A percentile compares a stretch with the other conserved stretches of the same genome.
Evolutionary conservation across 225 moss, liverwort and hornwort genomes (phyloP).

Genomic region (Pseudoscleropodium purum): DNA sequence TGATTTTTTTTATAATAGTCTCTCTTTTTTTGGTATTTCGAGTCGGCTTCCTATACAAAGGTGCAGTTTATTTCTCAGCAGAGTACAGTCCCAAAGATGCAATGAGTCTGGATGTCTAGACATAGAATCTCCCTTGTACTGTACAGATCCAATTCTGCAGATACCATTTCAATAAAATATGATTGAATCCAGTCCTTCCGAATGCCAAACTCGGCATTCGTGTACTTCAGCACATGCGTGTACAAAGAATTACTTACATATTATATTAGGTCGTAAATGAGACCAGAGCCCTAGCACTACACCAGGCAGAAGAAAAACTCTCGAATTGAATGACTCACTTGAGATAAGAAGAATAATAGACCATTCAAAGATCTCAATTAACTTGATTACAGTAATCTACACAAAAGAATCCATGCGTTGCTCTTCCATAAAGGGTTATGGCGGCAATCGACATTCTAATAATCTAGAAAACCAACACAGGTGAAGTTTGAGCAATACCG

Average conservation of each 20-base stretch:
- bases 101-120: neutral
- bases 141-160: neutral
- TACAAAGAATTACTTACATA: neutral
- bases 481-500: neutral
- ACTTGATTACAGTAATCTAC: neutral
- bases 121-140: neutral
- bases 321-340: neutral
- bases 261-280: neutral
- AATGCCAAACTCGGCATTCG: neutral
- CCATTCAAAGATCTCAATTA: neutral
- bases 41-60: too few species aligned
- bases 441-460: neutral
- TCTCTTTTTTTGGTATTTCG: too few species aligned
- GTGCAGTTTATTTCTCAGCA: too few species aligned
- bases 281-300: neutral
- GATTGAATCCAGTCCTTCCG: neutral
- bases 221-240: neutral
- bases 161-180: neutral
- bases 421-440: neutral
- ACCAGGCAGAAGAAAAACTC: neutral
- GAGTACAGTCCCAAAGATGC: neutral
- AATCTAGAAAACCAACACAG: neutral
- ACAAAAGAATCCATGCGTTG: neutral
- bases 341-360: neutral
- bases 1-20: too few species aligned